A percentile compares a stretch with the other conserved stretches of the same genome.
phyloP scores from a whole-genome alignment of 2,329 filamentous ascomycete genomes.

The Plenodomus biglobosus region DNA sequence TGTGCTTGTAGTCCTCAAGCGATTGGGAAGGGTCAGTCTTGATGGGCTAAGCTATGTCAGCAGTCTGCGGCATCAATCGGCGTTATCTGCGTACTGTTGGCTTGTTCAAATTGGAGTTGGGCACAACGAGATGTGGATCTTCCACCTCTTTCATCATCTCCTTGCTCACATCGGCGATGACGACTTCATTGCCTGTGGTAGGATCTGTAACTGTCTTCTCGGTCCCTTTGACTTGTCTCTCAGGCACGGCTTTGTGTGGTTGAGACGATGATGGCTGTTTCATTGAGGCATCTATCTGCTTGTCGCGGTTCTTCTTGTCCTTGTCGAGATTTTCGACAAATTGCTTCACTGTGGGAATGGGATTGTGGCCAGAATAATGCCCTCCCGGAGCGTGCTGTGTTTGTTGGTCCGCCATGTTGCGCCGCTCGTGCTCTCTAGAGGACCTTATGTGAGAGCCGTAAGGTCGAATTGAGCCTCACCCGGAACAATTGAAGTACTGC shows the following conservation, averaged over 20 bases:
- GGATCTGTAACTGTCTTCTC: constrained; percentile 76
- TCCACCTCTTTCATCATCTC: constrained; percentile 70
- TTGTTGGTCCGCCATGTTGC: constrained; percentile 49
- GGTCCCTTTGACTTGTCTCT: constrained; percentile 50
- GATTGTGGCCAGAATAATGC: constrained; percentile 81
- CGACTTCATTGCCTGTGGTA: constrained; percentile 80
- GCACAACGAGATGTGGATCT: constrained; percentile 75
- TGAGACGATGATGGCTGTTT: background rate
- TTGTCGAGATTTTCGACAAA: constrained; percentile 77
- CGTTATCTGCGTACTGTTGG: constrained; percentile 55
- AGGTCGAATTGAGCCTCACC: constrained; percentile 5
- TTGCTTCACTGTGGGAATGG: constrained; percentile 82
- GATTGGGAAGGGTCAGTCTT: constrained; percentile 72
- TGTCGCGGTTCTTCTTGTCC: constrained; percentile 76
- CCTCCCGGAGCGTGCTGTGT: constrained; percentile 57
- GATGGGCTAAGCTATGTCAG: constrained; percentile 52
- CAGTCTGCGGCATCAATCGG: background rate
- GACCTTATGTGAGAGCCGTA: constrained; percentile 2
- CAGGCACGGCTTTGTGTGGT: constrained; percentile 44
- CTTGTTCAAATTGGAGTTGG: constrained; percentile 84
- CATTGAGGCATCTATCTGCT: constrained; percentile 59
- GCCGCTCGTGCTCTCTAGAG: constrained; percentile 6
- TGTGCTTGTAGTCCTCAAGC: constrained; percentile 76
- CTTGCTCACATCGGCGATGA: constrained; percentile 78
- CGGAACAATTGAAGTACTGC: constrained; percentile 5